phyloP scores from a whole-genome alignment of 306 rosid species.

The Inga laurina region DNA sequence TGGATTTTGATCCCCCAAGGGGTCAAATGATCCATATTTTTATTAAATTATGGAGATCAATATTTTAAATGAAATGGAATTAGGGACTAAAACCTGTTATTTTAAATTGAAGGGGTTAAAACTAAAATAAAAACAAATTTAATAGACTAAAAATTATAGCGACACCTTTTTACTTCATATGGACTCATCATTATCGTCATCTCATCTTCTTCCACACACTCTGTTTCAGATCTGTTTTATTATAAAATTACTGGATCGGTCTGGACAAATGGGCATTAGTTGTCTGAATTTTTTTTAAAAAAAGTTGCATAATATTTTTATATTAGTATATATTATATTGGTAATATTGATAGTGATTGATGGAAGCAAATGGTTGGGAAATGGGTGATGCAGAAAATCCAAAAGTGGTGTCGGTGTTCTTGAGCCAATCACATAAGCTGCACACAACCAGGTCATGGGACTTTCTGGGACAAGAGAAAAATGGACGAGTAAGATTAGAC shows the following conservation, averaged over 20 bases:
- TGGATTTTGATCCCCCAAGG: too few species aligned
- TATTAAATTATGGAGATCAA: too few species aligned
- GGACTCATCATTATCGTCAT: neutral
- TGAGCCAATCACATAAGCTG: slow-evolving; percentile 51
- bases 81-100: too few species aligned
- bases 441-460: slow-evolving; percentile 79
- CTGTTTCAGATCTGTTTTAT: neutral
- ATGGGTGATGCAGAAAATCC: slow-evolving; percentile 26
- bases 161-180: neutral
- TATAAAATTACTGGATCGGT: too few species aligned
- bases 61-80: too few species aligned
- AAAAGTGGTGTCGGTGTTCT: slow-evolving; percentile 63
- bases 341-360: neutral
- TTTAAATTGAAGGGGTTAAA: too few species aligned
- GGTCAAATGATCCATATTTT: rapidly evolving
- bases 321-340: too few species aligned
- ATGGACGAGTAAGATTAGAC: neutral
- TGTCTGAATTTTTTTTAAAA: neutral
- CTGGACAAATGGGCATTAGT: neutral
- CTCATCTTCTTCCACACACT: neutral
- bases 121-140: too few species aligned
- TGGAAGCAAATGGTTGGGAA: neutral
- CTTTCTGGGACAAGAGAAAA: slow-evolving; percentile 47
- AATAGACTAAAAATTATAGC: too few species aligned
- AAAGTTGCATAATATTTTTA: too few species aligned